Evolutionary conservation across 1,139 yeast genomes (phyloP), one percentile per base, ranked within the genome.

Genomic region (Geotrichum histeridarum): DNA sequence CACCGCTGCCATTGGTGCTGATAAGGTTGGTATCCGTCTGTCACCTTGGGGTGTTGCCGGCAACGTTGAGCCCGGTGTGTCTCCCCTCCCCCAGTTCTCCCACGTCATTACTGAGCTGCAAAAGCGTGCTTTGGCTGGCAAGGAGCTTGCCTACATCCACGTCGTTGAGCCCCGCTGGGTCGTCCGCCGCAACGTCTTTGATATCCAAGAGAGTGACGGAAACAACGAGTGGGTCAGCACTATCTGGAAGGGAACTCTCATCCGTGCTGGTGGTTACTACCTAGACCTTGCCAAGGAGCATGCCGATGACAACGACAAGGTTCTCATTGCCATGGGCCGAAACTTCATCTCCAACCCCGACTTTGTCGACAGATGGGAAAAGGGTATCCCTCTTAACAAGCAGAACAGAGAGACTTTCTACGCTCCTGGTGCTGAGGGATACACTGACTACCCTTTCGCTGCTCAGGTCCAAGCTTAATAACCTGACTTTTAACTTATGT

Each of bases 11-110:
- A 67, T 83, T 59, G 89, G 88, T 36, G 76, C 79, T 31, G 73
- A 74, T 9, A 74, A 71, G 59, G 71, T 81, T 22, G 86, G 79
- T 33, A 66, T 84, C 53, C 75, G 90, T 68, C 62, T 85, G 11
- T 80, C 87, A 7, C 91, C 91, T 44, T 82, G 71, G 68, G 70
- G 70, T 9, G 59, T 55, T 0, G 70, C 64, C 57, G 71, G 68
- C 39, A 67, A 62, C n/a, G 65, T 71, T 64, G 62, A 63, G 44
- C 71, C 67, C 22, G 73, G 66, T 9, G 59, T 67, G 6, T 58
- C 63, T 18, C 63, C 67, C n/a, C 51, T 59, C 32, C 69, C 72
- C 3, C 64, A 63, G 54, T 71, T 58, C 52, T 52, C 64, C 14
- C 67, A 71, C 55, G 51, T 72, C 15, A 42, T 64, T 17, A 51